Conservation (phyloP, 225 moss, liverwort and hornwort species). For the Climacium dendroides region DNA sequence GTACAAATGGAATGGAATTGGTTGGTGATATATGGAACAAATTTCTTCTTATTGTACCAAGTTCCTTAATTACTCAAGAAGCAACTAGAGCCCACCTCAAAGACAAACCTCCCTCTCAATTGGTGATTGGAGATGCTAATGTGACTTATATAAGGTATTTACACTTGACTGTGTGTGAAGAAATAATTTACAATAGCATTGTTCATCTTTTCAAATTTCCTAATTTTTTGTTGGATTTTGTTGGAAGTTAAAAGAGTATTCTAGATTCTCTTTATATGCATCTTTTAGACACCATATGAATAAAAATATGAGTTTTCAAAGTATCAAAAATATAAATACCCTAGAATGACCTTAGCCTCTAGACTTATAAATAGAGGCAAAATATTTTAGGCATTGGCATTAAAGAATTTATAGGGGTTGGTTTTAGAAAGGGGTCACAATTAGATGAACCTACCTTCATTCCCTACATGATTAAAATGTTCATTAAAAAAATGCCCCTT, state of each 20-base stretch:
- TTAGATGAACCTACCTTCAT: too few species aligned
- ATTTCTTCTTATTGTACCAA: accelerated
- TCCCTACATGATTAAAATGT: not conserved
- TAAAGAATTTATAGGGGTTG: not conserved
- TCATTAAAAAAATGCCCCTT: accelerated
- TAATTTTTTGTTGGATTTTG: not conserved
- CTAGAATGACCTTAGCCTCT: accelerated
- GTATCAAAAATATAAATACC: accelerated
- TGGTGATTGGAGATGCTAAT: not conserved
- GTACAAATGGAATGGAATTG: not conserved
- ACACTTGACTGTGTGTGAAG: accelerated
- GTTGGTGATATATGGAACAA: not conserved
- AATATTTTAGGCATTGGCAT: too few species aligned
- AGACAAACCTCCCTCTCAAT: not conserved
- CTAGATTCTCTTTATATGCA: not conserved
- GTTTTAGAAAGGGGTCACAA: not conserved
- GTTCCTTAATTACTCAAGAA: not conserved
- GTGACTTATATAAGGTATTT: not conserved
- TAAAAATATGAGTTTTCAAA: not conserved
- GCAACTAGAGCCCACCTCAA: not conserved
- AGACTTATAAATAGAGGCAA: not conserved
- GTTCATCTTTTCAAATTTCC: accelerated
- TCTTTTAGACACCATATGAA: not conserved
- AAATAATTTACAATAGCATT: not conserved
- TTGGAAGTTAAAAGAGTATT: not conserved